phyloP scores from a whole-genome alignment of 768 basidiomycete genomes.

The Collybiopsis luxurians region DNA sequence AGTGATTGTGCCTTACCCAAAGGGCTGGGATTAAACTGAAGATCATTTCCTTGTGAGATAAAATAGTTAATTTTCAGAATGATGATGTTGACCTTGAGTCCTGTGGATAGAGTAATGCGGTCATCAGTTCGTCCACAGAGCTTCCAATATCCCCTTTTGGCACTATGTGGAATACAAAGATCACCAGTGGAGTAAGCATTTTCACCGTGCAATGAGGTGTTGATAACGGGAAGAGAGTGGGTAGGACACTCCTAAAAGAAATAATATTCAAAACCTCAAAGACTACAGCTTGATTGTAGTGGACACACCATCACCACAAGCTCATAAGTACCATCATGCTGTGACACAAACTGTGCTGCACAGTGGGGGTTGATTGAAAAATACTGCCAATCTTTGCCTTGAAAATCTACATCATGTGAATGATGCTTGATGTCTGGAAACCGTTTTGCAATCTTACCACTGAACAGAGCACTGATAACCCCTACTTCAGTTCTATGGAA shows the following conservation, averaged over 20 bases:
- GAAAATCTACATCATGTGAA: slow-evolving; percentile 2
- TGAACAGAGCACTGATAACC: slow-evolving; percentile 8
- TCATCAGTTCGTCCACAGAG: slow-evolving; percentile 22
- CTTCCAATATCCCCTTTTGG: slow-evolving; percentile 18
- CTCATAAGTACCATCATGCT: slow-evolving; percentile 18
- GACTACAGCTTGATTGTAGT: not conserved
- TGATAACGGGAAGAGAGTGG: not conserved
- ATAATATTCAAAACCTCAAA: slow-evolving; percentile 6
- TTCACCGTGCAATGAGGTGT: slow-evolving; percentile 6
- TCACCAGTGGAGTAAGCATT: slow-evolving; percentile 20
- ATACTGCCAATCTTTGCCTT: slow-evolving; percentile 21
- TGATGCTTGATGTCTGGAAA: not conserved
- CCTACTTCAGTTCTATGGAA: slow-evolving; percentile 15
- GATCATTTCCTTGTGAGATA: too few species aligned
- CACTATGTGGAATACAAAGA: slow-evolving; percentile 25
- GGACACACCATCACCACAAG: slow-evolving; percentile 18
- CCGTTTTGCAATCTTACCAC: not conserved
- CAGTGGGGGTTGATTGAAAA: slow-evolving; percentile 14
- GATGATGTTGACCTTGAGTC: slow-evolving; percentile 17
- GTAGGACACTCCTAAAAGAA: not conserved
- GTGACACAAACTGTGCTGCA: slow-evolving; percentile 13
- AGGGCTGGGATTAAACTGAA: not conserved
- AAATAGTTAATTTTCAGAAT: too few species aligned
- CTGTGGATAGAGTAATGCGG: slow-evolving; percentile 20
- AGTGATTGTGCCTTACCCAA: not conserved